Base-by-base conservation (phyloP, 2,329 filamentous ascomycete genomes). In the Tolypocladium pustulatum region DNA sequence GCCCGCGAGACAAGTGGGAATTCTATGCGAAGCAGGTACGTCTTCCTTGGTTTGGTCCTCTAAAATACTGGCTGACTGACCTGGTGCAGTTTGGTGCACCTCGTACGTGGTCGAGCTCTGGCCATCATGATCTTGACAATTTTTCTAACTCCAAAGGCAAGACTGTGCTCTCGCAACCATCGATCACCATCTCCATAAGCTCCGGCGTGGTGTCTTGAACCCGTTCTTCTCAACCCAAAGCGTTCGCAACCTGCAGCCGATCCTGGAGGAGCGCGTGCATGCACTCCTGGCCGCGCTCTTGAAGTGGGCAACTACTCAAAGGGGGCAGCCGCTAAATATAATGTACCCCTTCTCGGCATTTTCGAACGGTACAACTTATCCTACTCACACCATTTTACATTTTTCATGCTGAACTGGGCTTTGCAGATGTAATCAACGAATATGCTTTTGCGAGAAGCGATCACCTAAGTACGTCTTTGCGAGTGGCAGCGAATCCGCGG, bases 341-440 rank as follows among this genome's bases (percentile, higher is more conserved):
- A 69, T 72, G 69, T 73, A 72, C 54, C 72, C 69, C 10, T 73
- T 72, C 53, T 71, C 71, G 9, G 72, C 72, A 25, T 72, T 74
- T 55, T 72, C 72, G 51, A 73, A 74, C 58, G 72, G 71, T 72
- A 55, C 37, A 63, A 15, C 34, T 54, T 17, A 6, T 40, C 7
- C 4, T 4, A 5, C 20, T 6, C 1, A 1, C 34, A 15, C 22
- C 20, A 41, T 8, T 13, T 6, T 20, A 25, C 60, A 65, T 59
- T 63, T n/a, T 25, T 32, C 4, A 17, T 0, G 22, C 8, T 63
- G 43, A 59, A 20, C 41, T 40, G 12, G 32, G 32, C 30, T n/a
- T 15, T 9, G n/a, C 30, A 72, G 71, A 75, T 57, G 69, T 74
- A 38, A 74, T 75, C 51, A 74, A 73, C 58, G 72, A 75, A 64